phyloP scores from a whole-genome alignment of 2,329 filamentous ascomycete species.

The Aspergillus melleus region DNA sequence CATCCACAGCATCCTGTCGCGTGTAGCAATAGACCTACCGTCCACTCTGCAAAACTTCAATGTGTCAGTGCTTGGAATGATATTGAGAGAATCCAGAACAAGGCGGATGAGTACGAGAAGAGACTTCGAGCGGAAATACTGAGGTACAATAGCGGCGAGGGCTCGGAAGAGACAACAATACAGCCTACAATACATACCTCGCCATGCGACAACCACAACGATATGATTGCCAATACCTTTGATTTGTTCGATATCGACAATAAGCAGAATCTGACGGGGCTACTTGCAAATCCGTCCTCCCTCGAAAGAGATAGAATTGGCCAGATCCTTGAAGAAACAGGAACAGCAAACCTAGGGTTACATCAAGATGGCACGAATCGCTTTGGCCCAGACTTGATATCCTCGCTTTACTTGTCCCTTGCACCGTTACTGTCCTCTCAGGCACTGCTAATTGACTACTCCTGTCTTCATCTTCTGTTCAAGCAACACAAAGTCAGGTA shows the following conservation, averaged over 20 bases:
- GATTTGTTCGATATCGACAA: constrained; percentile 39
- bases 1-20: constrained; percentile 72
- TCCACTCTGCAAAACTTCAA: constrained; percentile 58
- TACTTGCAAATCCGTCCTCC: constrained; percentile 24
- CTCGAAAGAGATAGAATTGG: constrained; percentile 32
- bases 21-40: constrained; percentile 48
- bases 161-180: constrained; percentile 23
- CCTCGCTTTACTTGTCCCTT: constrained; percentile 69
- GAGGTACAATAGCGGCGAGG: constrained; percentile 32
- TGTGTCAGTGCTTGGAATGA: constrained; percentile 74
- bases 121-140: constrained; percentile 39
- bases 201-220: not conserved
- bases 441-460: constrained; percentile 72
- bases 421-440: constrained; percentile 72
- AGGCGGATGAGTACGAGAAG: constrained; percentile 50
- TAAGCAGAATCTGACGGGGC: constrained; percentile 22
- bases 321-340: constrained; percentile 27
- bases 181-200: not conserved
- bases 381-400: constrained; percentile 45
- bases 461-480: constrained; percentile 76
- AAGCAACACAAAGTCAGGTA: constrained; percentile 67
- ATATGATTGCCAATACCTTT: constrained; percentile 26
- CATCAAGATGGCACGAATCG: constrained; percentile 12
- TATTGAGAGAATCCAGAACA: constrained; percentile 63
- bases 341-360: constrained; percentile 19